Evolutionary conservation across 2,329 filamentous ascomycete genomes (phyloP), one percentile per base, ranked within the genome.

Genomic region (Colletotrichum sp.): DNA sequence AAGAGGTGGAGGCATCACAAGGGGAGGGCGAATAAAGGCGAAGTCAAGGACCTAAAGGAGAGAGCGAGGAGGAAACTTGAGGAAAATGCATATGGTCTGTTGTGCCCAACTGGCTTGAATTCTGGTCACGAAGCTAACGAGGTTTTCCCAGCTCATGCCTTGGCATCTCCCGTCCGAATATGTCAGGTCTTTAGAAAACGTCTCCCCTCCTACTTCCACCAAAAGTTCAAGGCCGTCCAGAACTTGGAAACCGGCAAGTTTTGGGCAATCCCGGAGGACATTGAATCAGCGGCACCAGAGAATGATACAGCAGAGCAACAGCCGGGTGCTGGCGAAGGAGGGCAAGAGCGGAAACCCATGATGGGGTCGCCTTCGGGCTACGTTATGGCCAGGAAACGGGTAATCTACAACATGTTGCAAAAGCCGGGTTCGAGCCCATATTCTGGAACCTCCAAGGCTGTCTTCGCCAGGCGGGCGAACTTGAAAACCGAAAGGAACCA

Each of bases 171-270:
- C 0, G 72, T 93, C 26, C 91, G 94, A 70, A 79, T 82, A 72
- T 95, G 93, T 79, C 80, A 83, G 26, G 81, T 89, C 36, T 92
- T 92, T 2, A 76, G 80, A 0, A 81, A 82, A 0, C 80, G 81
- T 2, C 82, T 95, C 8, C 94, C 94, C 2, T 83, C 82, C 16
- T 92, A 89, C 79, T 93, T 95, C 81, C 84, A 95, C 6, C 90
- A 94, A 71, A 86, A 90, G 36, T 92, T 95, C 75, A 87, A 89
- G 32, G 80, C 92, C 3, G 84, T 92, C 15, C 80, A 84, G 1
- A 89, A 94, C 71, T 92, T 92, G 1, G 84, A 87, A 12, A 91
- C 89, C 1, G 80, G 83, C 0, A 79, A 84, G 3, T 85, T 89
- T 0, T 94, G 91, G 90, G 90, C 89, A 81, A 85, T 92, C 18